A percentile compares a stretch with the other conserved stretches of the same genome.
Evolutionary conservation across 1,284 basidiomycete genomes (phyloP).

Genomic region (Boletus calvinii): DNA sequence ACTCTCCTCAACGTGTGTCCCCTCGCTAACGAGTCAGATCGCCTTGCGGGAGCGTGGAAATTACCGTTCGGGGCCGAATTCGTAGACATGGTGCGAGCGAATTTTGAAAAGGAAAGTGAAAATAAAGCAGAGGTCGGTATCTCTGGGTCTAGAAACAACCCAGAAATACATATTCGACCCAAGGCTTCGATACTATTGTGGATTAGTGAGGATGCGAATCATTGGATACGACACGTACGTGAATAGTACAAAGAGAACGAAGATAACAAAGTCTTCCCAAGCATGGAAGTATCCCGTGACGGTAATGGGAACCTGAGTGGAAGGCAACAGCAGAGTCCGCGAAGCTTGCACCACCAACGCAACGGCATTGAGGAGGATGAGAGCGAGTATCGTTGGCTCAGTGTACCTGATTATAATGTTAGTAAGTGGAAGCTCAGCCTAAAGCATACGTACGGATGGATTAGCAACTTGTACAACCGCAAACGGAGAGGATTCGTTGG

Average conservation of each 20-base stretch:
- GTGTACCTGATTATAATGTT: conserved; percentile 60
- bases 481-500: conserved; percentile 64
- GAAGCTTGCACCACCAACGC: conserved; percentile 83
- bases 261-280: conserved; percentile 88
- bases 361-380: conserved; percentile 86
- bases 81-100: conserved; percentile 31
- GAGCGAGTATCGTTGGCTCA: conserved; percentile 79
- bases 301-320: conserved; percentile 46
- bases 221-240: conserved; percentile 56
- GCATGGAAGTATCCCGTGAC: conserved; percentile 75
- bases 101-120: conserved; percentile 41
- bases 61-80: conserved; percentile 8
- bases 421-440: neutral
- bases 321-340: conserved; percentile 47
- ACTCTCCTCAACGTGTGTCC: conserved; percentile 33
- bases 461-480: conserved; percentile 64
- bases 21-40: conserved; percentile 28
- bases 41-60: conserved; percentile 6
- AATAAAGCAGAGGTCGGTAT: conserved; percentile 58
- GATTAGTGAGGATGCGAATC: neutral
- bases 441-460: conserved; percentile 55
- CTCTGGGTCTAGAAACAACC: conserved; percentile 88
- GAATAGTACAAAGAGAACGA: conserved; percentile 83
- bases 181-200: conserved; percentile 73
- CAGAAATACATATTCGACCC: conserved; percentile 89